These are phyloP conservation scores for Puccinia polysora DNA, from an alignment of 1,284 basidiomycete genomes.

Conservation along the genomic window DNA sequence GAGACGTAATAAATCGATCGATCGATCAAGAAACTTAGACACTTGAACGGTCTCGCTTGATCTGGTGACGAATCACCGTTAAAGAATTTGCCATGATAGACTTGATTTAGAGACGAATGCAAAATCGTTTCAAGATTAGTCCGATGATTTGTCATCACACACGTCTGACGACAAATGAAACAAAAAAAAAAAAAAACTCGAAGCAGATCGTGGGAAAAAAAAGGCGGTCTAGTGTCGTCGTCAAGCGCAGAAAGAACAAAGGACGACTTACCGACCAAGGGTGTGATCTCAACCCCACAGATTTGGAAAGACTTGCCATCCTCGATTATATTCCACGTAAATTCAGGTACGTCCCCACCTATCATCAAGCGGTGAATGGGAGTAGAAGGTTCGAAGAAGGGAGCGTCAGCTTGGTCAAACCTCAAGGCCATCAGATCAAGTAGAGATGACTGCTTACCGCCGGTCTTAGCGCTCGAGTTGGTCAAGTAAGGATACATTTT, in stretches of 20 bases:
- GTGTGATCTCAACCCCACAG: constrained; percentile 62
- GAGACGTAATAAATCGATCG: constrained; percentile 65
- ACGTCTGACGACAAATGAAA: not conserved
- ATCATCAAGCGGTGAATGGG: not conserved
- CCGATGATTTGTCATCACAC: too few relatives aligned
- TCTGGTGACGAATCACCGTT: constrained; percentile 37
- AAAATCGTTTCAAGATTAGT: too few relatives aligned
- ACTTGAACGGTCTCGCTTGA: constrained; percentile 63
- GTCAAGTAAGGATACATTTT: constrained; percentile 72
- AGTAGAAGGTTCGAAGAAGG: not conserved
- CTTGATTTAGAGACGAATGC: too few relatives aligned
- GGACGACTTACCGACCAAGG: constrained; percentile 61
- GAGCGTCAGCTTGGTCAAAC: not conserved
- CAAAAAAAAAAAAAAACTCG: not conserved
- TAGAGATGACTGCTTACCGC: constrained; percentile 65
- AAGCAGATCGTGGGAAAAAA: constrained; percentile 43
- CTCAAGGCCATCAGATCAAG: constrained; percentile 48
- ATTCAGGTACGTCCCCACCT: constrained; percentile 63
- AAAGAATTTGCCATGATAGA: constrained; percentile 56
- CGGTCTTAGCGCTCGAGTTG: constrained; percentile 67
- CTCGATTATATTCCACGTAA: constrained; percentile 71
- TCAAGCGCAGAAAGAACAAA: constrained; percentile 48
- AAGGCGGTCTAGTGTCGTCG: constrained; percentile 48
- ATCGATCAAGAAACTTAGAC: constrained; percentile 69
- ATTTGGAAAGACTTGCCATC: constrained; percentile 65